Percentiles rank a stretch among this genome's conserved stretches.
Conservation (phyloP, 345 rosid species). For the Cardiospermum halicacabum region DNA sequence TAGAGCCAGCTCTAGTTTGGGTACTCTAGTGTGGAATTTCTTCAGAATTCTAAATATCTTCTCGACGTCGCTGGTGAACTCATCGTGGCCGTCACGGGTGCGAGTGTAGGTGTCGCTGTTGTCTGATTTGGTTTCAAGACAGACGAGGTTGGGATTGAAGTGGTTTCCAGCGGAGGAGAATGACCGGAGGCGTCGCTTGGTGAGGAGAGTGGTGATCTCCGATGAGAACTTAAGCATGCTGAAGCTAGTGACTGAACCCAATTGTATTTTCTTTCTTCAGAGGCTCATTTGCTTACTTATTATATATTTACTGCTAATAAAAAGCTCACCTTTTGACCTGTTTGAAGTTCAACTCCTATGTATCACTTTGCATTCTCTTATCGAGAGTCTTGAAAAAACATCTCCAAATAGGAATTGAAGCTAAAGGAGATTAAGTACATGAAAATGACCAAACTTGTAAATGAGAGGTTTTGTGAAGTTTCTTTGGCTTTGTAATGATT, state of each 20-base stretch:
- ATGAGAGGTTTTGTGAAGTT: too few relatives aligned
- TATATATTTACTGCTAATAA: background rate
- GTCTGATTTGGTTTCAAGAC: slow-evolving; percentile 28
- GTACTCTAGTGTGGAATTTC: slow-evolving; percentile 62
- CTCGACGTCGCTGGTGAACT: slow-evolving; percentile 72
- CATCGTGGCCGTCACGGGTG: slow-evolving; percentile 30
- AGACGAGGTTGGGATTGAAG: slow-evolving; percentile 36
- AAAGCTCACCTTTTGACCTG: too few relatives aligned
- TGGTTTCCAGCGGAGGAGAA: slow-evolving; percentile 1
- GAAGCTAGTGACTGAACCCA: background rate
- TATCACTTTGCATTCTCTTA: too few relatives aligned
- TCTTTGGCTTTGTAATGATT: too few relatives aligned
- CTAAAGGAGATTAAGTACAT: too few relatives aligned
- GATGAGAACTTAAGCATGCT: slow-evolving; percentile 20
- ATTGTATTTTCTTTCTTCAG: background rate
- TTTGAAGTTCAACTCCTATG: too few relatives aligned
- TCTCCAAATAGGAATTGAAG: too few relatives aligned
- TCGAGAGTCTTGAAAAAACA: too few relatives aligned
- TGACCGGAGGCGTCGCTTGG: slow-evolving; percentile 10
- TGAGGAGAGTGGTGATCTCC: slow-evolving; percentile 7
- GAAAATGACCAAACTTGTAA: too few relatives aligned
- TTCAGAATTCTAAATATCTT: slow-evolving; percentile 68
- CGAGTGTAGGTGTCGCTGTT: slow-evolving; percentile 12
- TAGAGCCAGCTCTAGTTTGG: slow-evolving; percentile 75
- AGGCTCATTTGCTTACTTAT: background rate